A percentile compares a stretch with the other conserved stretches of the same genome.
These are phyloP conservation scores for Furcasterigmium furcatum DNA, from an alignment of 2,329 filamentous ascomycete species.

Conservation along the genomic window DNA sequence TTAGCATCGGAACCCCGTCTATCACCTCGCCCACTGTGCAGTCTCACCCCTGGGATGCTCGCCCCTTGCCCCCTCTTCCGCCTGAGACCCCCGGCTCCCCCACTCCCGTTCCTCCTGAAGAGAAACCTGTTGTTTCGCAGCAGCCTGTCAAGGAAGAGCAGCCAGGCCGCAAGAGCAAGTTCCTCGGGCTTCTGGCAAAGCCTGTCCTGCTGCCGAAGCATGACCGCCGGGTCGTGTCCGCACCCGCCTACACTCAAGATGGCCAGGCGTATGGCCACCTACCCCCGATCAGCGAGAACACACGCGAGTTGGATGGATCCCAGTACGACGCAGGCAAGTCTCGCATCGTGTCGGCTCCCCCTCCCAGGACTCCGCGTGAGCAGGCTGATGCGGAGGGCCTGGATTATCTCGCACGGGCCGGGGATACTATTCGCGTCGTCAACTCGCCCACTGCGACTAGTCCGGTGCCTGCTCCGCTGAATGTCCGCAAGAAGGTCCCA, in stretches of 20 bases:
- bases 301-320: background rate
- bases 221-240: constrained; percentile 47
- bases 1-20: constrained; percentile 31
- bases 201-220: constrained; percentile 27
- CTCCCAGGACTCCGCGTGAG: constrained; percentile 23
- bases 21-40: constrained; percentile 22
- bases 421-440: constrained; percentile 55
- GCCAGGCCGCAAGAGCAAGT: background rate
- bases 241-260: constrained; percentile 41
- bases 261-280: constrained; percentile 34
- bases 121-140: background rate
- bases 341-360: constrained; percentile 42
- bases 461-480: constrained; percentile 33
- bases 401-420: constrained; percentile 41
- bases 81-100: constrained; percentile 7
- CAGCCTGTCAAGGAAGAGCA: background rate
- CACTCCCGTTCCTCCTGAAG: background rate
- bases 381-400: constrained; percentile 30
- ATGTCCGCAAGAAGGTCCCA: constrained; percentile 34
- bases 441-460: constrained; percentile 39
- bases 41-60: constrained; percentile 34
- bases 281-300: constrained; percentile 46
- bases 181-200: constrained; percentile 16
- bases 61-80: constrained; percentile 50
- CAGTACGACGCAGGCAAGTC: constrained; percentile 23